phyloP scores from a whole-genome alignment of 805 yeast genomes.

The Cyberlindnera sargentensis region DNA sequence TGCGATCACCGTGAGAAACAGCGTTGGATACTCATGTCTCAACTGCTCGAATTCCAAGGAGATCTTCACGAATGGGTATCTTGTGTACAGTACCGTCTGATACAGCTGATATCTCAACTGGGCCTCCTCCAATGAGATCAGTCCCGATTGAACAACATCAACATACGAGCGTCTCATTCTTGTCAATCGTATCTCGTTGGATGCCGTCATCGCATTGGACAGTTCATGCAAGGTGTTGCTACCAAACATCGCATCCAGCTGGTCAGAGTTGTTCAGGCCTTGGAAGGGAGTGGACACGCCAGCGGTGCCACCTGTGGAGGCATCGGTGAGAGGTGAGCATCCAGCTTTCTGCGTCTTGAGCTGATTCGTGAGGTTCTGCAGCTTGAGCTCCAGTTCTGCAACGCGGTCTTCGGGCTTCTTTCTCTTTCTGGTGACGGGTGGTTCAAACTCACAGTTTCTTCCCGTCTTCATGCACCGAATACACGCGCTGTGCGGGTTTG shows the following conservation, averaged over 20 bases:
- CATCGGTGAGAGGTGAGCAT: background rate
- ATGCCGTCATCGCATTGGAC: slow-evolving; percentile 39
- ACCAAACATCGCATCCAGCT: slow-evolving; percentile 27
- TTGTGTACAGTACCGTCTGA: slow-evolving; percentile 35
- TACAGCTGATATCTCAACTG: slow-evolving; percentile 44
- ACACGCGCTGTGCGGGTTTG: slow-evolving; percentile 61
- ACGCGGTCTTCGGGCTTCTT: slow-evolving; percentile 27
- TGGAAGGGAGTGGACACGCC: background rate
- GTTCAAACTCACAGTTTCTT: slow-evolving; percentile 60
- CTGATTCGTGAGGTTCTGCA: slow-evolving; percentile 19
- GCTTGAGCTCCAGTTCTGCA: slow-evolving; percentile 27
- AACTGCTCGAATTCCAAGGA: slow-evolving; percentile 40
- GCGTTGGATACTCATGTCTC: slow-evolving; percentile 45
- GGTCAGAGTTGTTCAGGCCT: background rate
- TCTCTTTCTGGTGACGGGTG: slow-evolving; percentile 48
- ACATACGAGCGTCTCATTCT: slow-evolving; percentile 14
- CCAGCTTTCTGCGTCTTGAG: slow-evolving; percentile 5
- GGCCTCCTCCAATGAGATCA: slow-evolving; percentile 57
- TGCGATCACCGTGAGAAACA: slow-evolving; percentile 61
- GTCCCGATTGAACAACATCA: slow-evolving; percentile 52
- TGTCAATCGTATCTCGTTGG: slow-evolving; percentile 30
- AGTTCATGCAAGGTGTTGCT: slow-evolving; percentile 34
- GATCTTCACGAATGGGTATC: slow-evolving; percentile 53
- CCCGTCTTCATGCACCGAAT: slow-evolving; percentile 61
- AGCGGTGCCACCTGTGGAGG: background rate